Evolutionary conservation across 2,329 filamentous ascomycete genomes (phyloP).

Genomic region (Paecilomyces niveus): DNA sequence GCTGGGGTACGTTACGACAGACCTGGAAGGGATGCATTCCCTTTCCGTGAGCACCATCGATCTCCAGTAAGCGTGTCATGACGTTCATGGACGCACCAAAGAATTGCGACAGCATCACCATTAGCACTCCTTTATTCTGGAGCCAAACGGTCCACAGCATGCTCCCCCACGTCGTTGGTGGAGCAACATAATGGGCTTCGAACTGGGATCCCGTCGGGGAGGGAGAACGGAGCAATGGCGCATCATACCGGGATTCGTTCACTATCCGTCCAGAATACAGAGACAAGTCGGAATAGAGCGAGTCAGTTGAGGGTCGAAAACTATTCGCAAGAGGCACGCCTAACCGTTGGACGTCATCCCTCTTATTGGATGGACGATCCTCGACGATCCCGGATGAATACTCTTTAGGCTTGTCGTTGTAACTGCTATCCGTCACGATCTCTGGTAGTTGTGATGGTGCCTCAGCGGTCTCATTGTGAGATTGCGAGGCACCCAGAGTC

Average conservation of each 20-base stretch:
- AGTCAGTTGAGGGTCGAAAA: slow-evolving; percentile 10
- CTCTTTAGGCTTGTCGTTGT: neutral
- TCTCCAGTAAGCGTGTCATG: slow-evolving; percentile 66
- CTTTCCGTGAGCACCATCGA: slow-evolving; percentile 56
- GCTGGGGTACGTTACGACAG: slow-evolving; percentile 5
- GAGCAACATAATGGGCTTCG: slow-evolving; percentile 6
- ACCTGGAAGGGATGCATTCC: slow-evolving; percentile 74
- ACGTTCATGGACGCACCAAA: slow-evolving; percentile 86
- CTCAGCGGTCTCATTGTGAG: neutral
- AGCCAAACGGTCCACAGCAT: slow-evolving; percentile 41
- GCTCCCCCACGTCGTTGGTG: slow-evolving; percentile 20
- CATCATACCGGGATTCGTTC: slow-evolving; percentile 8
- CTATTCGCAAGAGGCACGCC: neutral
- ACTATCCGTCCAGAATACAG: slow-evolving; percentile 9
- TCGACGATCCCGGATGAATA: neutral
- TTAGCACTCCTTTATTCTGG: slow-evolving; percentile 62
- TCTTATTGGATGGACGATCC: neutral
- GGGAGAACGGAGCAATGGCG: slow-evolving; percentile 8
- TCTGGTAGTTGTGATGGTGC: neutral
- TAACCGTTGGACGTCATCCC: neutral
- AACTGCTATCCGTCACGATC: neutral
- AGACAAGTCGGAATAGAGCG: slow-evolving; percentile 17
- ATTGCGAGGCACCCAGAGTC: neutral
- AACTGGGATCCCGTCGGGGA: slow-evolving; percentile 1
- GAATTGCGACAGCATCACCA: slow-evolving; percentile 68